Evolutionary conservation across 805 yeast species (phyloP).

Genomic region (Crinitomyces ghanaensis): DNA sequence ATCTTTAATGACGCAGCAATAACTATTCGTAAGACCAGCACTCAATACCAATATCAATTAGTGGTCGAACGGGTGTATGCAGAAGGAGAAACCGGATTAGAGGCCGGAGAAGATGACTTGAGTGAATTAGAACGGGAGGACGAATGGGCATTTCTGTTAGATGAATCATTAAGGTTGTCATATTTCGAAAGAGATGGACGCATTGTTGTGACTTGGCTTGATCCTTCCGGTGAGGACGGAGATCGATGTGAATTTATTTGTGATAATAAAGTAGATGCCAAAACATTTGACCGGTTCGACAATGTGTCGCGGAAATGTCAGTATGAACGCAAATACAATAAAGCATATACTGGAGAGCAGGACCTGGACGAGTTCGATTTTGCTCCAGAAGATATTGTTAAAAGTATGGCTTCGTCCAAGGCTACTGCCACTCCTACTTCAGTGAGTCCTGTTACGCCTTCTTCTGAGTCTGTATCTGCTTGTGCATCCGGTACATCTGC

Average conservation of each 20-base stretch:
- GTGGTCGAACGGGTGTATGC: conserved; percentile 56
- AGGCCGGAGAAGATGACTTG: conserved; percentile 40
- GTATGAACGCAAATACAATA: conserved; percentile 63
- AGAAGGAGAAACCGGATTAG: conserved; percentile 49
- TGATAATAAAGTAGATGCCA: conserved; percentile 38
- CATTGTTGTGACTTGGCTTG: conserved; percentile 64
- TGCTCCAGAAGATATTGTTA: conserved; percentile 19
- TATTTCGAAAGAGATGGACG: conserved; percentile 44
- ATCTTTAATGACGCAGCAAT: conserved; percentile 68
- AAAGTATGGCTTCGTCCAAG: neutral
- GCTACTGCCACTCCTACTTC: conserved; percentile 9
- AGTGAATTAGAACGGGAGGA: conserved; percentile 38
- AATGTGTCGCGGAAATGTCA: conserved; percentile 52
- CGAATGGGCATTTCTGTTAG: conserved; percentile 62
- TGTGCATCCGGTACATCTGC: neutral
- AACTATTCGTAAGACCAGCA: conserved; percentile 53
- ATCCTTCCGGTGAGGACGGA: conserved; percentile 74
- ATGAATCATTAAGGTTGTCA: conserved; percentile 46
- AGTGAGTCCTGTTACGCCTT: conserved; percentile 15
- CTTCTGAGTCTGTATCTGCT: conserved; percentile 2
- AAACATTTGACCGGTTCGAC: conserved; percentile 50
- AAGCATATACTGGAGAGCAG: conserved; percentile 31
- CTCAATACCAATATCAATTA: conserved; percentile 56
- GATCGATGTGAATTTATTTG: conserved; percentile 75
- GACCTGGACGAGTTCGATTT: conserved; percentile 50